Base-by-base conservation (phyloP, 2,329 filamentous ascomycete species). In the Coniochaeta prunicola region DNA sequence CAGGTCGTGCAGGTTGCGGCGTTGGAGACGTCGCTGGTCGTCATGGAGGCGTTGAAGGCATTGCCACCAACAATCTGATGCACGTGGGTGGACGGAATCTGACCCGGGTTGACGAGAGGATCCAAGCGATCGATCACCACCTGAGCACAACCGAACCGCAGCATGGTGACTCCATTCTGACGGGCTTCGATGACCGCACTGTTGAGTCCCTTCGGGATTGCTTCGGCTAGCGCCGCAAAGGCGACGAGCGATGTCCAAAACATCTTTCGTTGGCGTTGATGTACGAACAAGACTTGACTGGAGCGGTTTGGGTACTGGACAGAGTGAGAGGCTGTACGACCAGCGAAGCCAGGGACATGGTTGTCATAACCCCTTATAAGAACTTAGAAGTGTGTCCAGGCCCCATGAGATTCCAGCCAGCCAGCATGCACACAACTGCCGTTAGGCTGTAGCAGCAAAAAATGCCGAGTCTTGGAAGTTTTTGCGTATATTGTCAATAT, bases 11-110 rank as follows among this genome's bases (percentile, higher is more conserved):
- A 77, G 40, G 64, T 70, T 4, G 80, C 78, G 45, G 68, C 57
- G 59, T 59, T 48, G 34, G 69, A 61, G 56, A 72, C 65, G 57
- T 73, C 70, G 42, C 64, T 66, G 15, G 69, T 70, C 19, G 71
- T 71, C 74, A 77, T 77, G 38, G 74, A 70, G 1, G 72, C 70
- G 61, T 77, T 77, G 70, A 77, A 77, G 1, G 71, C 70, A 61
- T 77, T 74, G 9, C 74, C 75, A 57, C 84, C 82, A 59, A 81
- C 77, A 59, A 86, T 79, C 56, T 79, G 81, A 66, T 86, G 83
- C 9, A 83, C 75, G 69, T 86, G 83, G 6, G 72, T 69, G 5
- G 80, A 77, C 4, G 82, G 79, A 45, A 81, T 73, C 15, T 63
- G 58, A 4, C 81, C 82, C 5, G 70, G 70, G 64, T 72, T 72